These are phyloP conservation scores for Neobulgaria alba DNA, from an alignment of 2,329 filamentous ascomycete species.

Conservation along the genomic window DNA sequence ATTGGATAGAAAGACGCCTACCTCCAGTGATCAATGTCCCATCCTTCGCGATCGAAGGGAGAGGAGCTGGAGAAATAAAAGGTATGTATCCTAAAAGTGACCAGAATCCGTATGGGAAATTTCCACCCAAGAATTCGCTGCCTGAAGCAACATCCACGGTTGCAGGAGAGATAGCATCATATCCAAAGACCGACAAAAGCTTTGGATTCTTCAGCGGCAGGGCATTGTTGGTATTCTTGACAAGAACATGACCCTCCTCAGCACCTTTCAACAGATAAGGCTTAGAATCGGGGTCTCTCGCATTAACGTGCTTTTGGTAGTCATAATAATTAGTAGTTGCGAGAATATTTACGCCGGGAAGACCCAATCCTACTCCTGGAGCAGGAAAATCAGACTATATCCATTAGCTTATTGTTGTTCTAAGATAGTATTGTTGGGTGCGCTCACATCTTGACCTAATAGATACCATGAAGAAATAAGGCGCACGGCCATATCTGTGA, in stretches of 20 bases:
- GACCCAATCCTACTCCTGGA: conserved; percentile 40
- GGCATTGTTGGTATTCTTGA: conserved; percentile 46
- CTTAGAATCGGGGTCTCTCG: conserved; percentile 35
- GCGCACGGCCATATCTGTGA: conserved; percentile 57
- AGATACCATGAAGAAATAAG: conserved; percentile 50
- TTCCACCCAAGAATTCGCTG: conserved; percentile 1
- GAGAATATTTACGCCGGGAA: background rate
- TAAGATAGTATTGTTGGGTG: too few species aligned
- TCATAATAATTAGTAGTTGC: conserved; percentile 32
- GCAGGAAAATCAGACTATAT: conserved; percentile 17
- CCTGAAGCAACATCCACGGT: conserved; percentile 1
- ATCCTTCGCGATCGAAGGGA: background rate
- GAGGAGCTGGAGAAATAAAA: background rate
- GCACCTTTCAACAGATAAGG: conserved; percentile 45
- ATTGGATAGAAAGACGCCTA: too few species aligned
- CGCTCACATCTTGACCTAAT: conserved; percentile 45
- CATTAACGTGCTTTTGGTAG: conserved; percentile 46
- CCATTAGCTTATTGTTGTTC: too few species aligned
- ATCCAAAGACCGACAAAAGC: conserved; percentile 51
- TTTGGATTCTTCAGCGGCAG: conserved; percentile 41
- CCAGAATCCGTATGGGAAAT: background rate
- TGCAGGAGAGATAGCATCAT: conserved; percentile 37
- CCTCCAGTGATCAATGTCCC: conserved; percentile 1
- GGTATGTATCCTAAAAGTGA: background rate
- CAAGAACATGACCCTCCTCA: conserved; percentile 54